Conservation (phyloP, 2,329 filamentous ascomycete species). For the Neospermospora avenae region DNA sequence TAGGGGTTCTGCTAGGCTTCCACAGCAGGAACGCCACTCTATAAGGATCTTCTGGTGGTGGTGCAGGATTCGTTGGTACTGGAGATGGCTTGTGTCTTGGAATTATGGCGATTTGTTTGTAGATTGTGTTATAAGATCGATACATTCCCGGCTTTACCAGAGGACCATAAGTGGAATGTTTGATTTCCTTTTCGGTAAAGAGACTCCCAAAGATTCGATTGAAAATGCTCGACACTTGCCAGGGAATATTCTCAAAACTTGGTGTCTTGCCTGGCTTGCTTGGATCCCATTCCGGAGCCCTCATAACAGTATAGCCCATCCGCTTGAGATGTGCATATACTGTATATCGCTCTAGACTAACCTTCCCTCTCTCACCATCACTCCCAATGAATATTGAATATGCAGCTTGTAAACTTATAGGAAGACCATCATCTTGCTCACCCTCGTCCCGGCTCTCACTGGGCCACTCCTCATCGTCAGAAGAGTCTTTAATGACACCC, state of each 20-base stretch:
- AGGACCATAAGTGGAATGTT: conserved; percentile 45
- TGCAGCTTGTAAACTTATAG: conserved; percentile 85
- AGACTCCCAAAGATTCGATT: conserved; percentile 32
- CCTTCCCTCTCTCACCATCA: conserved; percentile 58
- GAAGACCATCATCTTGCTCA: conserved; percentile 62
- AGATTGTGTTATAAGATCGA: conserved; percentile 68
- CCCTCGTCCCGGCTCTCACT: conserved; percentile 29
- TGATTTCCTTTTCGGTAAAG: conserved; percentile 26
- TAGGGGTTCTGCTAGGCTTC: conserved; percentile 58
- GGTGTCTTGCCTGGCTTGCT: conserved; percentile 19
- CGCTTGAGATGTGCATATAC: conserved; percentile 85
- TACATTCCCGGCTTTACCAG: conserved; percentile 61
- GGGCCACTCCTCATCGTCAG: conserved; percentile 38
- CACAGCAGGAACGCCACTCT: conserved; percentile 77
- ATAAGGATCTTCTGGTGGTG: conserved; percentile 51
- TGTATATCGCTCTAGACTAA: conserved; percentile 74
- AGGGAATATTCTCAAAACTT: conserved; percentile 8
- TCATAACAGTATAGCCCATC: conserved; percentile 74
- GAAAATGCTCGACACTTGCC: conserved; percentile 27
- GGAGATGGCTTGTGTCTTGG: conserved; percentile 62
- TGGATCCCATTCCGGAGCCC: conserved; percentile 57
- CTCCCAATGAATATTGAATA: conserved; percentile 80
- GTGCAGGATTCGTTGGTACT: conserved; percentile 33
- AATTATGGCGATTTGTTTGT: conserved; percentile 71
- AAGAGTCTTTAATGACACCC: conserved; percentile 31